Evolutionary conservation across 768 basidiomycete species (phyloP), one percentile per base, ranked within the genome.

Genomic region (Tephrocybe sp.): DNA sequence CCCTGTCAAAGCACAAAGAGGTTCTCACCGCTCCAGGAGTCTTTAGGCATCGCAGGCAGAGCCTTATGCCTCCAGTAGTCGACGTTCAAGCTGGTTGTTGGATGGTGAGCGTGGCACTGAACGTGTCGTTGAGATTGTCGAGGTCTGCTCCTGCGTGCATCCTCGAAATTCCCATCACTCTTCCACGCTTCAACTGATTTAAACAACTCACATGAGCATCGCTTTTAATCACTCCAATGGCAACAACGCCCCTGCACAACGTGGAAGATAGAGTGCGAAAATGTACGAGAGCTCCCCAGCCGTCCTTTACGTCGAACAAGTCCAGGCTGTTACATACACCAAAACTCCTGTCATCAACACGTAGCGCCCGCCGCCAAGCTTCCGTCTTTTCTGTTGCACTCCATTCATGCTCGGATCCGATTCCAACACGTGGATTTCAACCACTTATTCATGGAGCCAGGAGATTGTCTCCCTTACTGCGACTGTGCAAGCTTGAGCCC

Each of bases 41-140:
- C 54, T 33, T 50, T 52, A 18, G 65, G 69, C 64, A 72, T 63
- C 22, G 67, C 66, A 18, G 73, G 66, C 13, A 66, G 62, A 1
- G 70, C 68, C 47, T 74, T 74, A 58, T 73, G 69, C 57, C 55
- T 58, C 54, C 57, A 53, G 39, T 46, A 41, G 29, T 46, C 70
- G 38, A 51, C 38, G 60, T 37, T 53, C 47, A 51, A 52, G 22
- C 33, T 37, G 22, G 52, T 47, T 40, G 30, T 47, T 29, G 29
- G 19, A 24, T 54, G 50, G 25, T 43, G 41, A 42, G 44, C 21
- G 42, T 40, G 34, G n/a, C n/a, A n/a, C n/a, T n/a, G n/a, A n/a
- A n/a, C n/a, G n/a, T n/a, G 27, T 52, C 31, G 51, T 42, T 40
- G 52, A 48, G 36, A 36, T 50, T 41, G 51, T 56, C 39, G 30